Conservation (phyloP, 2,329 filamentous ascomycete species). For the Aspergillus arachidicola region DNA sequence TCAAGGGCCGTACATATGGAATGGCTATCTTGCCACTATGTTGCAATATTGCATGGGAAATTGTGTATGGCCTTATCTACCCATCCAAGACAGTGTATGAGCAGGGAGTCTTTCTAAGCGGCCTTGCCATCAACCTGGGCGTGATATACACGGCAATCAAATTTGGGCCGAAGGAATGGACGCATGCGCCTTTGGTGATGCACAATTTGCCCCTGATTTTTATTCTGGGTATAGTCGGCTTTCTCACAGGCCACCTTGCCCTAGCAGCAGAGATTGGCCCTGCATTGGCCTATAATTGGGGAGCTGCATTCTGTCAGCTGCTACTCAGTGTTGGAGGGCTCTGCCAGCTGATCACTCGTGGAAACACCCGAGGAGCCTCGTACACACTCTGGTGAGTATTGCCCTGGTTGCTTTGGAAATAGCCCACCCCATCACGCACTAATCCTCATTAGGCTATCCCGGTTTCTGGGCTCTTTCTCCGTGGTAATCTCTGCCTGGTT, state of each 20-base stretch:
- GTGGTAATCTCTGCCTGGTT: conserved; percentile 3
- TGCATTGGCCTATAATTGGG: conserved; percentile 12
- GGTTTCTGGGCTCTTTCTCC: conserved; percentile 14
- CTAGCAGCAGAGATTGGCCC: conserved; percentile 15
- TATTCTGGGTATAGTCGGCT: conserved; percentile 6
- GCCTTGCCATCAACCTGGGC: conserved; percentile 13
- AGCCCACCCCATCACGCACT: rapidly evolving
- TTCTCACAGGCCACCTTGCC: conserved; percentile 9
- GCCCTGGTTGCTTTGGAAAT: background rate
- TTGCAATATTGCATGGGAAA: conserved; percentile 24
- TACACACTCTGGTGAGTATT: conserved; percentile 17
- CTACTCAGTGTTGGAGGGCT: conserved; percentile 11
- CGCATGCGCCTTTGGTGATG: conserved; percentile 19
- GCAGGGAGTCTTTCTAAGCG: conserved; percentile 5
- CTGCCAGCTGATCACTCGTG: conserved; percentile 11
- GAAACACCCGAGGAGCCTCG: conserved; percentile 14
- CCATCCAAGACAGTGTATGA: conserved; percentile 15
- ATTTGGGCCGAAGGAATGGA: conserved; percentile 20
- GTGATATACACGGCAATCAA: conserved; percentile 20
- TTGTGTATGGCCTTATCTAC: conserved; percentile 19
- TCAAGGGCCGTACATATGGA: conserved; percentile 19
- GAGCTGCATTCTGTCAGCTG: conserved; percentile 10
- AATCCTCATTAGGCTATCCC: conserved; percentile 7
- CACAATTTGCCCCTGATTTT: conserved; percentile 16
- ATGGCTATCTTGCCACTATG: conserved; percentile 21